Conservation (phyloP, 768 basidiomycete genomes). For the Suillus placidus region DNA sequence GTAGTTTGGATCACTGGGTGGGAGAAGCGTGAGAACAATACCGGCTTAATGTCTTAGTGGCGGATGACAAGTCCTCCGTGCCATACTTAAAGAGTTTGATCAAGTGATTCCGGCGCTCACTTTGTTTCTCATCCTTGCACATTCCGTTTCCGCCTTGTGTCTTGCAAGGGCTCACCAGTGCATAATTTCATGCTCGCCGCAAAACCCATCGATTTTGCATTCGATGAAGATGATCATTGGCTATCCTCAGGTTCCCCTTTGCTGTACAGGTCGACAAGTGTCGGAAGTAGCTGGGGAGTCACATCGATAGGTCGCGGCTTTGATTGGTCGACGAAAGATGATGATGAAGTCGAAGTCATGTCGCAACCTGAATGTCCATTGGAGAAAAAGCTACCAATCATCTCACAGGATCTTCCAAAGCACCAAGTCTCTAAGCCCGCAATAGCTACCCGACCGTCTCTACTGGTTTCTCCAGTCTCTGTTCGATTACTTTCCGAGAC, state of each 20-base stretch:
- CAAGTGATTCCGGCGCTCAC: slow-evolving; percentile 6
- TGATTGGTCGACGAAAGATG: slow-evolving; percentile 60
- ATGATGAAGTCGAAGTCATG: slow-evolving; percentile 23
- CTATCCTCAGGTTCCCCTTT: slow-evolving; percentile 49
- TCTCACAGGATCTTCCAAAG: slow-evolving; percentile 20
- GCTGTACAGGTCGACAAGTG: slow-evolving; percentile 65
- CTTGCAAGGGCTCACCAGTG: neutral
- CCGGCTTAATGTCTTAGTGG: neutral
- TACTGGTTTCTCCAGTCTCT: slow-evolving; percentile 19
- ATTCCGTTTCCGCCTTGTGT: neutral
- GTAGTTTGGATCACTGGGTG: neutral
- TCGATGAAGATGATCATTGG: slow-evolving; percentile 72
- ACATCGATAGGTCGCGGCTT: slow-evolving; percentile 85
- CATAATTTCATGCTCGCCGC: slow-evolving; percentile 55
- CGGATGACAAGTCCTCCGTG: neutral
- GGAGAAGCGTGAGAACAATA: slow-evolving; percentile 12
- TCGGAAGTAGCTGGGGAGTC: slow-evolving; percentile 82
- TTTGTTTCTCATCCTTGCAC: slow-evolving; percentile 5
- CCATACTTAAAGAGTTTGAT: neutral
- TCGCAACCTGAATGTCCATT: slow-evolving; percentile 13
- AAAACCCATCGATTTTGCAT: slow-evolving; percentile 58
- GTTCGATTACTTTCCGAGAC: slow-evolving; percentile 29
- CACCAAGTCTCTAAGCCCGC: slow-evolving; percentile 13
- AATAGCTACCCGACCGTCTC: slow-evolving; percentile 15
- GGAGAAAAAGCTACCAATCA: slow-evolving; percentile 13